These are phyloP conservation scores for Mucor racemosus DNA, from an alignment of 371 early-diverging fungal genomes.

Conservation along the genomic window DNA sequence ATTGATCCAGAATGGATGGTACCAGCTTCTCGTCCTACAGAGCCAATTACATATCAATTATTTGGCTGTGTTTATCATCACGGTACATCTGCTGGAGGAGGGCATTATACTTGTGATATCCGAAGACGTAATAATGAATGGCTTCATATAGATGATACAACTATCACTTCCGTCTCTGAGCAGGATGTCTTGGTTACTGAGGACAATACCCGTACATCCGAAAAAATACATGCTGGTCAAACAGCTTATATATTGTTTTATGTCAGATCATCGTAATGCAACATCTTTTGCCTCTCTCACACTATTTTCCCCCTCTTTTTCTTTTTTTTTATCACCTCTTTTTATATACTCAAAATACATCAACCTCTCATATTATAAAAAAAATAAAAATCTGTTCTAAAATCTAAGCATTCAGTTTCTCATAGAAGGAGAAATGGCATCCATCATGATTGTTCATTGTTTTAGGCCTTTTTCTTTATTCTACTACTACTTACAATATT, in stretches of 20 bases:
- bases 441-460: not conserved
- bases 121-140: constrained; percentile 75
- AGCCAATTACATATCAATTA: constrained; percentile 56
- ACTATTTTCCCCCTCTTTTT: not conserved
- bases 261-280: constrained; percentile 34
- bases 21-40: constrained; percentile 45
- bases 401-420: not conserved
- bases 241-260: constrained; percentile 58
- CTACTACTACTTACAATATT: no score
- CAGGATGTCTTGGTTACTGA: constrained; percentile 69
- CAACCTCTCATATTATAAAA: not conserved
- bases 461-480: no score
- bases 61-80: constrained; percentile 93
- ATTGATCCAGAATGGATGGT: constrained; percentile 74
- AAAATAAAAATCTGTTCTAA: constrained; percentile 5
- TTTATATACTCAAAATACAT: constrained; percentile 6
- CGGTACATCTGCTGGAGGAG: constrained; percentile 87
- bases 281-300: not conserved
- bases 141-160: constrained; percentile 92
- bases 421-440: not conserved
- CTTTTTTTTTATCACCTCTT: not conserved
- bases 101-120: constrained; percentile 97
- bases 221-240: constrained; percentile 48
- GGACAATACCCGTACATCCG: constrained; percentile 48
- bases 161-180: constrained; percentile 67